Conservation (phyloP, 1,139 yeast species). For the Debaryomyces fabryi region DNA sequence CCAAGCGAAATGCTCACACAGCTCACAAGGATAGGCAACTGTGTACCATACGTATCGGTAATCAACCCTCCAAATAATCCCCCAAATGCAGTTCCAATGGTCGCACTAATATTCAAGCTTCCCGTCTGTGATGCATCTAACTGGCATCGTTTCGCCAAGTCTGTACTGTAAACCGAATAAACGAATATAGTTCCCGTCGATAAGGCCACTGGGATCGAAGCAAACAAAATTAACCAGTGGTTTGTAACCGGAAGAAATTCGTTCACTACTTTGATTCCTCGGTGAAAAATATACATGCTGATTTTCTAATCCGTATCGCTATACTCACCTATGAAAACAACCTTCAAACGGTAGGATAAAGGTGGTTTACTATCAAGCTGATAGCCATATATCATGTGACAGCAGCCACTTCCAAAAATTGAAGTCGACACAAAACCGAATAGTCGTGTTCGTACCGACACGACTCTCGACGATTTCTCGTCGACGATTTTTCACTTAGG, state of each 20-base stretch:
- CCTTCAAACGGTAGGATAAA: neutral
- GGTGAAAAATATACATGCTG: slow-evolving; percentile 19
- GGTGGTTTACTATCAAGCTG: neutral
- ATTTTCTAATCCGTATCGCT: neutral
- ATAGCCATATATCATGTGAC: neutral
- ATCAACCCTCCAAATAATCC: slow-evolving; percentile 35
- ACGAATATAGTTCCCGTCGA: slow-evolving; percentile 39
- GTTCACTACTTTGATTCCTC: slow-evolving; percentile 21
- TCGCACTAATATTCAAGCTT: slow-evolving; percentile 33
- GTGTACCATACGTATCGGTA: slow-evolving; percentile 38
- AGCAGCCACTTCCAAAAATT: neutral
- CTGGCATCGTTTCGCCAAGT: slow-evolving; percentile 33
- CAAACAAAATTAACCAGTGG: slow-evolving; percentile 28
- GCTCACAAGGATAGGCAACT: slow-evolving; percentile 34
- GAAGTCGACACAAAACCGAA: neutral
- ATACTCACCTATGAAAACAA: neutral
- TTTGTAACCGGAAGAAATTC: slow-evolving; percentile 29
- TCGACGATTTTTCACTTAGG: slow-evolving; percentile 27
- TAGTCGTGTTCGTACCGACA: neutral
- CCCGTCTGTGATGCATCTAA: slow-evolving; percentile 33
- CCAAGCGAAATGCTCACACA: slow-evolving; percentile 28
- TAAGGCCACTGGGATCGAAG: slow-evolving; percentile 36
- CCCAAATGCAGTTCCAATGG: slow-evolving; percentile 37
- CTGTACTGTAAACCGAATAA: slow-evolving; percentile 37
- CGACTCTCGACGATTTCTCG: slow-evolving; percentile 14